Conservation (phyloP, 1,284 basidiomycete species). For the Papiliotrema nemorosa region DNA sequence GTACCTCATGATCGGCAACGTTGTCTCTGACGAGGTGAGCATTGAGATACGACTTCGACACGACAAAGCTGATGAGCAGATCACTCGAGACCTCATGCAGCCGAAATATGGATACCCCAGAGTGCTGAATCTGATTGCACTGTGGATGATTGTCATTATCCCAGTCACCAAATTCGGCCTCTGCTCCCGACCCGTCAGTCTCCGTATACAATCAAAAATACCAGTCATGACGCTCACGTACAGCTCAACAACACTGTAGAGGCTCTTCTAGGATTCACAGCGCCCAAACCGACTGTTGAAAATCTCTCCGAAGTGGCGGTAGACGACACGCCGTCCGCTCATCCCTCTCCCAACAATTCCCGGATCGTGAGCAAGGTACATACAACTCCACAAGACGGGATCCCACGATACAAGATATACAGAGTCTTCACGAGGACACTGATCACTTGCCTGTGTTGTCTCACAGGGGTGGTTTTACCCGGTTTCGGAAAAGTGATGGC, state of each 20-base stretch:
- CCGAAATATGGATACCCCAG: constrained; percentile 70
- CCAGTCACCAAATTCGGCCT: constrained; percentile 87
- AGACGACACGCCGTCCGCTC: background rate
- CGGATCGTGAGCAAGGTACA: background rate
- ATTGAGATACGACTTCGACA: background rate
- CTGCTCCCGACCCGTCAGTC: constrained; percentile 71
- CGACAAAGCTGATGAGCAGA: constrained; percentile 50
- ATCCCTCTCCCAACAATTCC: background rate
- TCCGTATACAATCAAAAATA: background rate
- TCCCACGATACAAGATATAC: background rate
- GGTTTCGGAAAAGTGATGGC: constrained; percentile 73
- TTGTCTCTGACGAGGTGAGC: constrained; percentile 76
- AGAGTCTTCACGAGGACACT: constrained; percentile 33
- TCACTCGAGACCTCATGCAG: constrained; percentile 77
- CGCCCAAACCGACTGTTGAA: background rate
- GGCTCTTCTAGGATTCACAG: constrained; percentile 59
- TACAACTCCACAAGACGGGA: background rate
- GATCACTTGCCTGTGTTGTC: constrained; percentile 34
- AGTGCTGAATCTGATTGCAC: constrained; percentile 67
- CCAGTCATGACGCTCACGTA: background rate
- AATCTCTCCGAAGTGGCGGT: background rate
- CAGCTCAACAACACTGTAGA: constrained; percentile 65
- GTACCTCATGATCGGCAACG: constrained; percentile 85
- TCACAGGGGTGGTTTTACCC: constrained; percentile 39
- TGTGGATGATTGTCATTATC: constrained; percentile 87